These are phyloP conservation scores for Aspergillus caelatus DNA, from an alignment of 2,329 filamentous ascomycete genomes.

Conservation along the genomic window DNA sequence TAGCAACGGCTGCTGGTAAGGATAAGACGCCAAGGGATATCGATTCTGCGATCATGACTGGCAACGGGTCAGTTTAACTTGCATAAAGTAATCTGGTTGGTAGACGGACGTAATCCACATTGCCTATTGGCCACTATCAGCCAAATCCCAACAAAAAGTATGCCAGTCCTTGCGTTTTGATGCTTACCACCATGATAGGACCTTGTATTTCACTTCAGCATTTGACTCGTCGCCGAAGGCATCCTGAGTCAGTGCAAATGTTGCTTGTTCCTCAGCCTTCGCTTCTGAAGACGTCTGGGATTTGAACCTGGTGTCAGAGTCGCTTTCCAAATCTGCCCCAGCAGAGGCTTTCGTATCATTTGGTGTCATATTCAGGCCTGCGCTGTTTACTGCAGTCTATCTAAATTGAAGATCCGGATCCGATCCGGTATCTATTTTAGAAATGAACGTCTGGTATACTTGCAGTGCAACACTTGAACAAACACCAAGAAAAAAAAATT, in stretches of 20 bases:
- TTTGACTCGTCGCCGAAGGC: slow-evolving; percentile 36
- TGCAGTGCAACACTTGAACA: neutral
- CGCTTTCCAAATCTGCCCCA: neutral
- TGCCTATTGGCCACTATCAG: slow-evolving; percentile 38
- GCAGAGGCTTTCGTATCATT: neutral
- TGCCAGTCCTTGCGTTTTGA: no score
- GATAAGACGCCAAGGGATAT: neutral
- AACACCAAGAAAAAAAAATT: neutral
- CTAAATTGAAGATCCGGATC: neutral
- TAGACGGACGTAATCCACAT: slow-evolving; percentile 36
- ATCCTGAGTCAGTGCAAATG: slow-evolving; percentile 18
- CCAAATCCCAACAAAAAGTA: slow-evolving; percentile 26
- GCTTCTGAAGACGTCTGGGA: neutral
- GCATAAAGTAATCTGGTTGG: neutral
- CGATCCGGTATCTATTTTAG: neutral
- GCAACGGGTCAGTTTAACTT: neutral
- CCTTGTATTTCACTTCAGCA: slow-evolving; percentile 51
- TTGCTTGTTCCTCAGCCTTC: neutral
- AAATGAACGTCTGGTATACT: neutral
- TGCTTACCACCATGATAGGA: slow-evolving; percentile 44
- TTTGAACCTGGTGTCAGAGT: neutral
- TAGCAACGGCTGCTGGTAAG: neutral
- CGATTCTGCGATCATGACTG: neutral
- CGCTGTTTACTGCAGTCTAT: neutral
- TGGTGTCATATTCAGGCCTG: neutral